Base-by-base conservation (phyloP, 306 rosid genomes). In the Canavalia gladiata region DNA sequence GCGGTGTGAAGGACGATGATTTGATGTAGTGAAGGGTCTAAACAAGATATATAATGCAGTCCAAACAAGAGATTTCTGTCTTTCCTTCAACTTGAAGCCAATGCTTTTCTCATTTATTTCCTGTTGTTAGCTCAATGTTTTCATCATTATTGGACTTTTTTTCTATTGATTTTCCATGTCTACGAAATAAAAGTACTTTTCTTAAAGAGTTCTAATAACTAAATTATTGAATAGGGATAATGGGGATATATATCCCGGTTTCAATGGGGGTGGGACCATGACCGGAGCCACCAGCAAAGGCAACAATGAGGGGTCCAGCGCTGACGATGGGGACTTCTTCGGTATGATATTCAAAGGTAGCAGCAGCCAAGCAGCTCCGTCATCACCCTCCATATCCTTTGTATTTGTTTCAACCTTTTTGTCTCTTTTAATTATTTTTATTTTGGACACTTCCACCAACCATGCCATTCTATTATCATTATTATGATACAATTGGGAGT, bases 281-380 rank as follows among this genome's bases (percentile, higher is more conserved):
- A 80, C 85, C 4, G 90, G 93, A 55, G 84, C 84, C 75, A 82
- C 80, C 72, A 66, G 65, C 84, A 81, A 52, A 9, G 93, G 92
- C 37, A 29, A 49, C 55, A 75, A 39, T 7, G 85, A 49, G 35
- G 86, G 92, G 85, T 82, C 91, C 77, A 76, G 82, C 77, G 57
- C 80, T 49, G 87, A 72, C 7, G 91, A 82, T 37, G 97, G 87
- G 0, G 94, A 90, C 88, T 89, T 80, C 80, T 93, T 93, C 25
- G 97, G 97, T 52, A 92, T 93, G 97, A 89, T 93, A 81, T 92
- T 96, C 63, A 89, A 85, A 51, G 89, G 87, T 46, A 79, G 84
- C 18, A 81, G 82, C 82, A 86, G 88, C 81, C 83, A 82, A 47
- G 87, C 89, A 64, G 66, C 94, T 10, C 84, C 90, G 51, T 71